Conservation (phyloP, 148 eudicot genomes). For the Beta vulgaris region DNA sequence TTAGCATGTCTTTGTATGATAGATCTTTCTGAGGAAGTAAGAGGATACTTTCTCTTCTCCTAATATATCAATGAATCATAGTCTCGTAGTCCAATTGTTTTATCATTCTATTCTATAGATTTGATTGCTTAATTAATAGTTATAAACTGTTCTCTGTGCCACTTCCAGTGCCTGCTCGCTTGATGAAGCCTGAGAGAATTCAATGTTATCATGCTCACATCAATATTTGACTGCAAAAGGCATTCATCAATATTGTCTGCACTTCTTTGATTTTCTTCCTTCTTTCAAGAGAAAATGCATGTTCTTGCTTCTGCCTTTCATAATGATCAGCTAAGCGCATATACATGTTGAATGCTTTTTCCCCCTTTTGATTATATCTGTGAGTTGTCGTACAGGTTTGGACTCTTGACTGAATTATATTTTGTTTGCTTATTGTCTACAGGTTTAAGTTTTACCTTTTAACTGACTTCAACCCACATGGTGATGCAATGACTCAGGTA, state of each 20-base stretch:
- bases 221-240: too few relatives aligned
- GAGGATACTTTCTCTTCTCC: background rate
- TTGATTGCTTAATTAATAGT: background rate
- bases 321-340: background rate
- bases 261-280: background rate
- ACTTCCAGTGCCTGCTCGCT: background rate
- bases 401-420: background rate
- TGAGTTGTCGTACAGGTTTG: background rate
- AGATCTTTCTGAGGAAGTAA: background rate
- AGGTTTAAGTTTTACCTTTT: constrained; percentile 2
- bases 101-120: background rate
- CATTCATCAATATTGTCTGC: background rate
- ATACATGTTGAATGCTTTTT: background rate
- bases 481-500: constrained; percentile 15
- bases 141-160: background rate
- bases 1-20: too few relatives aligned
- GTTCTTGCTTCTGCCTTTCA: constrained; percentile 6
- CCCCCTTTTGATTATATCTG: background rate
- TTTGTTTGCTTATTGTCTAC: constrained; percentile 14
- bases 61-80: background rate
- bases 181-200: background rate
- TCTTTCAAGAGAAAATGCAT: background rate
- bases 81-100: background rate
- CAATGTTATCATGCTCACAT: too few relatives aligned
- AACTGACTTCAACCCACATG: background rate